Evolutionary conservation across 371 early-diverging fungal genomes (phyloP), one percentile per base, ranked within the genome.

Genomic region (Parasitella parasitica): DNA sequence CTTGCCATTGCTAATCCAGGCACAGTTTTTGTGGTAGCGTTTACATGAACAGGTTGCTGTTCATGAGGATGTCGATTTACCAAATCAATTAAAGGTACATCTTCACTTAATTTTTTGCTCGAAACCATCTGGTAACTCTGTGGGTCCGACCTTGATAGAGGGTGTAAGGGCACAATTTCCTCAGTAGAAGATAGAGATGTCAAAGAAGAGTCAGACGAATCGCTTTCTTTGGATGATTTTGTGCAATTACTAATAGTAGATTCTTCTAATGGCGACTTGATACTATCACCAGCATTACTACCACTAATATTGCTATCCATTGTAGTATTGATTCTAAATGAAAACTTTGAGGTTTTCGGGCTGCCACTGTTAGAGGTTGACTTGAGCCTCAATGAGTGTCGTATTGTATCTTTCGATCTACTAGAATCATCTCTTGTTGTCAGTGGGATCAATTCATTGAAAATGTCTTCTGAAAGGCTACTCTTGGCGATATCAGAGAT

Each of bases 381-480:
- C 24, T 54, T 54, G 6, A 54, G 26, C 8, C 15, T 37, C 1
- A 54, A 16, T 2, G 54, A 54, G 6, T 54, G 24, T 15, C 54
- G 37, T 24, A 54, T 54, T 13, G 20, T 34, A 22, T 36, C 36
- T 30, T 16, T 35, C 11, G 54, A 35, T 20, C 26, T 22, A 26
- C n/a, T 28, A 22, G 22, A 16, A 27, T 37, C 5, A 26, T 9
- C n/a, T 8, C 16, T 20, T 36, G 9, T 35, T 3, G 32, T 16
- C 16, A 8, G n/a, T 49, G 15, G 24, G 9, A 50, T 12, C 28
- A 61, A 22, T 34, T 61, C 61, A 39, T 54, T 61, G 32, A 52
- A 61, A 46, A 61, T 61, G 20, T 54, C 61, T n/a, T 61, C 54
- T 15, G 54, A 34, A 13, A 61, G 54, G 35, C 54, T 61, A n/a